These are phyloP conservation scores for Aschersonia sp. DNA, from an alignment of 2,329 filamentous ascomycete species.

Conservation along the genomic window DNA sequence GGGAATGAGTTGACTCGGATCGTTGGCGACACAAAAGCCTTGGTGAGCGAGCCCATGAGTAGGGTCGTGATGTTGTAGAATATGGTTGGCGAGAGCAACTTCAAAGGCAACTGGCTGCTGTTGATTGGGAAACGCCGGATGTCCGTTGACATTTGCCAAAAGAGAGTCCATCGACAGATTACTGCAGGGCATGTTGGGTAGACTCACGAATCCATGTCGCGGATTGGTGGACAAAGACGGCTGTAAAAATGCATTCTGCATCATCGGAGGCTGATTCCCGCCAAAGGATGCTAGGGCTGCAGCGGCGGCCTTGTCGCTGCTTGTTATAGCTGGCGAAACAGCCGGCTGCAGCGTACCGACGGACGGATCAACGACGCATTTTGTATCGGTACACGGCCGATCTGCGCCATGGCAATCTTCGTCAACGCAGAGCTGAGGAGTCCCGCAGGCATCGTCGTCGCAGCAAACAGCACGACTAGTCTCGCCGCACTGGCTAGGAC, in stretches of 20 bases:
- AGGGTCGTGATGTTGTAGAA: constrained; percentile 15
- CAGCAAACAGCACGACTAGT: constrained; percentile 18
- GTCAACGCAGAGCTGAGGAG: constrained; percentile 11
- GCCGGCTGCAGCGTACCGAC: background rate
- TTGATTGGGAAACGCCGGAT: constrained; percentile 5
- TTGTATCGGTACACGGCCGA: constrained; percentile 19
- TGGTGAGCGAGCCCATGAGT: constrained; percentile 9
- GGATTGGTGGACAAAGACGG: constrained; percentile 1
- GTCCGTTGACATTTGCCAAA: constrained; percentile 3
- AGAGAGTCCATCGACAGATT: constrained; percentile 9
- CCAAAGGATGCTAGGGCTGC: constrained; percentile 17
- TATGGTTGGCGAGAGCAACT: constrained; percentile 13
- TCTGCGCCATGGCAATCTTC: constrained; percentile 21
- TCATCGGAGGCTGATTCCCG: constrained; percentile 6
- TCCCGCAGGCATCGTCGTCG: constrained; percentile 18
- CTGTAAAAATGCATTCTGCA: constrained; percentile 3
- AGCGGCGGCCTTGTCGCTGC: constrained; percentile 13
- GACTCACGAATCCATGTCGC: constrained; percentile 2
- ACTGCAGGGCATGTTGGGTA: constrained; percentile 8
- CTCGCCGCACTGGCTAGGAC: constrained; percentile 20
- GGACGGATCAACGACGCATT: constrained; percentile 15
- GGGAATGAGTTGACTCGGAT: constrained; percentile 10
- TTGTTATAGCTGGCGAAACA: constrained; percentile 5
- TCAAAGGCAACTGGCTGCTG: constrained; percentile 9
- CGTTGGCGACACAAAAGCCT: constrained; percentile 13